Evolutionary conservation across 2,329 filamentous ascomycete genomes (phyloP), one percentile per base, ranked within the genome.

Genomic region (Botryosphaeria dothidea): DNA sequence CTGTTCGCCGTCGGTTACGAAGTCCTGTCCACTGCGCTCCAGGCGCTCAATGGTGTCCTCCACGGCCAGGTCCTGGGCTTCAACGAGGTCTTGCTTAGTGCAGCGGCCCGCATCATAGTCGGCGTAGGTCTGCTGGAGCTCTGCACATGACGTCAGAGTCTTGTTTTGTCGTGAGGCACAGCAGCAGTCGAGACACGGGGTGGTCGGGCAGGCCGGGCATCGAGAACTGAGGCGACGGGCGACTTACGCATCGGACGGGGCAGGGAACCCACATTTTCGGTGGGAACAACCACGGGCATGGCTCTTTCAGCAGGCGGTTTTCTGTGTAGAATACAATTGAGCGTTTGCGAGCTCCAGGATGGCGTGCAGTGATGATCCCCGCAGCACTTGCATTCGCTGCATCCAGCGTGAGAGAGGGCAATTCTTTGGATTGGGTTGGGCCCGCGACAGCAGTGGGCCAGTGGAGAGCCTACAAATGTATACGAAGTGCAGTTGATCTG

Each of bases 191-290:
- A 41, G 36, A 23, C 21, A 23, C 36, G 36, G 21, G 23, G 38
- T 15, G 36, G 34, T 9, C 54, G 36, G 52, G 51, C 51, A 27
- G 34, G 51, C 31, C 51, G 51, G 51, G 54, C 54, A 58, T 19
- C 25, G 23, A 58, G 38, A 41, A 17, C 36, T 7, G 31, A 38
- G 31, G 51, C 51, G 19, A n/a, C 34, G 36, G 46, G 60, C 48
- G 25, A 64, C 61, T 64, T 64, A 64, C 61, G 61, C 61, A 64
- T 64, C 25, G 61, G 61, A 56, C 61, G 61, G 21, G 61, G 61
- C 38, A 64, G 61, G 25, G 61, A 64, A 64, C 61, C 61, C 61
- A 64, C 61, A 54, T 46, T 64, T 54, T 64, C 61, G 41, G 61
- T 64, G 48, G 61, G 61, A 46, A 64, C 51, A 13, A 64, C 19